These are phyloP conservation scores for Fusarium robinianum DNA, from an alignment of 2,329 filamentous ascomycete genomes.

Conservation along the genomic window DNA sequence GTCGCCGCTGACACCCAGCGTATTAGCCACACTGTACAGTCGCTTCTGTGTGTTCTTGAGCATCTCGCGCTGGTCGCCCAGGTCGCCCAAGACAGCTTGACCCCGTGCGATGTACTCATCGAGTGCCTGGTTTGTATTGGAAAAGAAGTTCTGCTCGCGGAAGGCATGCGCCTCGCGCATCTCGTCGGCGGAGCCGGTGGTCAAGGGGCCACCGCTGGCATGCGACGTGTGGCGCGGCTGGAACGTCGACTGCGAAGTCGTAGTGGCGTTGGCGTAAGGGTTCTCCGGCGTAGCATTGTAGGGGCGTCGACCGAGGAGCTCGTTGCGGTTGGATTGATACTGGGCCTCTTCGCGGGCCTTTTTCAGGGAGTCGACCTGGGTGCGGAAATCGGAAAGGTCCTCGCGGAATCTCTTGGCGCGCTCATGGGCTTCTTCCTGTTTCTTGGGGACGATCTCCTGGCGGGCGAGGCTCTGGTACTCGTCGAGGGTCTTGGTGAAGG, in stretches of 20 bases:
- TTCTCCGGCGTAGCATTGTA: slow-evolving; percentile 87
- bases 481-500: slow-evolving; percentile 88
- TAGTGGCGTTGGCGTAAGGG: slow-evolving; percentile 72
- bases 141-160: slow-evolving; percentile 86
- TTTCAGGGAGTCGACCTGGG: slow-evolving; percentile 78
- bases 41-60: slow-evolving; percentile 91
- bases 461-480: slow-evolving; percentile 86
- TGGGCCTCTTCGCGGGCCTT: slow-evolving; percentile 74
- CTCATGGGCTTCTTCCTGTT: slow-evolving; percentile 88
- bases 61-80: slow-evolving; percentile 90
- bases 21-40: slow-evolving; percentile 92
- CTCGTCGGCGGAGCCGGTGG: slow-evolving; percentile 61
- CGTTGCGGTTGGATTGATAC: slow-evolving; percentile 69
- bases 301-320: slow-evolving; percentile 83
- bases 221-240: slow-evolving; percentile 50
- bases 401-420: slow-evolving; percentile 82
- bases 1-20: slow-evolving; percentile 88
- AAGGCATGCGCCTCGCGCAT: slow-evolving; percentile 80
- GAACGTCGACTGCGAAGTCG: slow-evolving; percentile 43
- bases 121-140: slow-evolving; percentile 78
- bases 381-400: slow-evolving; percentile 79
- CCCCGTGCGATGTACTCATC: slow-evolving; percentile 95
- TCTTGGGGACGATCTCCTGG: slow-evolving; percentile 86
- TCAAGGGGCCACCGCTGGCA: slow-evolving; percentile 37
- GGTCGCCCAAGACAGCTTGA: slow-evolving; percentile 84